Conservation (phyloP, 257 asterid genomes). For the Solanum lignicaule region DNA sequence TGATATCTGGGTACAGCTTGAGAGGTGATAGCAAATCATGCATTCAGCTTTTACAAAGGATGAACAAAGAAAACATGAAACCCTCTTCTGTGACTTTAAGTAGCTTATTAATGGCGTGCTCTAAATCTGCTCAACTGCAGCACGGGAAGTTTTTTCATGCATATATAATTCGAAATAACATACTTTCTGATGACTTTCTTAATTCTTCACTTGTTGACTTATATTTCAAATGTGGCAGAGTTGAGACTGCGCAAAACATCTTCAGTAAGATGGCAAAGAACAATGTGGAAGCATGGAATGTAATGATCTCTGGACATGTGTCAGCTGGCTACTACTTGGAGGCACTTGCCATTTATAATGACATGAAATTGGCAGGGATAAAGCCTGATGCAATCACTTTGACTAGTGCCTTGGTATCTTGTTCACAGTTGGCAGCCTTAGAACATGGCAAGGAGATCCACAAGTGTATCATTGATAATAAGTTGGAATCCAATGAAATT, state of each 20-base stretch:
- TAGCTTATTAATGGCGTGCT: constrained; percentile 46
- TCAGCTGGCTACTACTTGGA: constrained; percentile 55
- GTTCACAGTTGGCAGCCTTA: constrained; percentile 60
- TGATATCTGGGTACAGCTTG: constrained; percentile 63
- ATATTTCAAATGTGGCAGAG: constrained; percentile 58
- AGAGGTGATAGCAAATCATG: constrained; percentile 50
- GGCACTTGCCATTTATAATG: constrained; percentile 47
- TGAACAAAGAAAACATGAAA: constrained; percentile 30
- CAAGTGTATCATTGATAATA: constrained; percentile 16
- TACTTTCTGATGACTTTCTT: constrained; percentile 33
- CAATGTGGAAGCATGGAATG: constrained; percentile 49
- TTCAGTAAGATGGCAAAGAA: constrained; percentile 33
- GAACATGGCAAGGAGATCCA: constrained; percentile 66
- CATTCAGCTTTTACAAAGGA: constrained; percentile 35
- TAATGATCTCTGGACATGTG: constrained; percentile 78
- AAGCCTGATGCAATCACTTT: constrained; percentile 54
- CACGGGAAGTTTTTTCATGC: constrained; percentile 65
- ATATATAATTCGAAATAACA: constrained; percentile 28
- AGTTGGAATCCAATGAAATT: constrained; percentile 40
- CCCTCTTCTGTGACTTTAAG: constrained; percentile 56
- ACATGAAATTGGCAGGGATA: constrained; percentile 35
- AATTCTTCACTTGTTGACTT: constrained; percentile 49
- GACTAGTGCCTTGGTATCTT: constrained; percentile 55
- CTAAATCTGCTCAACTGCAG: constrained; percentile 40
- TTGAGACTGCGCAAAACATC: constrained; percentile 30